A percentile compares a stretch with the other conserved stretches of the same genome.
Conservation (phyloP, 2,329 filamentous ascomycete species). For the Berkeleyomyces rouxiae region DNA sequence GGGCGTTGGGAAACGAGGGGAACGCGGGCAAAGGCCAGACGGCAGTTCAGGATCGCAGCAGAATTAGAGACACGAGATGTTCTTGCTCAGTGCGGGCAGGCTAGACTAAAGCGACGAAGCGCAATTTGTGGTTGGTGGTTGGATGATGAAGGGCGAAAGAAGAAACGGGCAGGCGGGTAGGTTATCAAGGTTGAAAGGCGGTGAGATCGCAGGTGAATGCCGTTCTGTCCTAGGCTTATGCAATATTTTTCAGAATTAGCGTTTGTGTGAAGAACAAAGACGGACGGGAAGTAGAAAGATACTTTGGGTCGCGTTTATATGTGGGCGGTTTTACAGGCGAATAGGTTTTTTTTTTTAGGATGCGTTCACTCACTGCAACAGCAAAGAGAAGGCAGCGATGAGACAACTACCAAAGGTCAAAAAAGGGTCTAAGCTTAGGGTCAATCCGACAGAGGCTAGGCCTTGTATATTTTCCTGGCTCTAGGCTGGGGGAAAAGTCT, state of each 20-base stretch:
- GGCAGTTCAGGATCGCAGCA: background rate
- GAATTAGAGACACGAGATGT: background rate
- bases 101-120: background rate
- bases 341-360: background rate
- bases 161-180: background rate
- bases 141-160: background rate
- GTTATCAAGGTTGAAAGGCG: background rate
- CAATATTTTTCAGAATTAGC: background rate
- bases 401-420: background rate
- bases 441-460: background rate
- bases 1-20: background rate
- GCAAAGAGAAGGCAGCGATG: background rate
- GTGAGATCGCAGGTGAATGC: background rate
- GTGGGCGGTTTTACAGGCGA: background rate
- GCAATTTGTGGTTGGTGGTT: background rate
- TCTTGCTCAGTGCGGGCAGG: background rate
- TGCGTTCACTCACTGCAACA: background rate
- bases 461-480: background rate
- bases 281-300: background rate
- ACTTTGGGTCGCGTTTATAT: background rate
- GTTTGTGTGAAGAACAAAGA: background rate
- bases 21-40: background rate
- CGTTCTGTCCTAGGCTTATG: background rate
- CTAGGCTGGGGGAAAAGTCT: background rate
- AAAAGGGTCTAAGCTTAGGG: slow-evolving; percentile 7